These are phyloP conservation scores for Mimosa bimucronata DNA, from an alignment of 306 rosid species.

Conservation along the genomic window DNA sequence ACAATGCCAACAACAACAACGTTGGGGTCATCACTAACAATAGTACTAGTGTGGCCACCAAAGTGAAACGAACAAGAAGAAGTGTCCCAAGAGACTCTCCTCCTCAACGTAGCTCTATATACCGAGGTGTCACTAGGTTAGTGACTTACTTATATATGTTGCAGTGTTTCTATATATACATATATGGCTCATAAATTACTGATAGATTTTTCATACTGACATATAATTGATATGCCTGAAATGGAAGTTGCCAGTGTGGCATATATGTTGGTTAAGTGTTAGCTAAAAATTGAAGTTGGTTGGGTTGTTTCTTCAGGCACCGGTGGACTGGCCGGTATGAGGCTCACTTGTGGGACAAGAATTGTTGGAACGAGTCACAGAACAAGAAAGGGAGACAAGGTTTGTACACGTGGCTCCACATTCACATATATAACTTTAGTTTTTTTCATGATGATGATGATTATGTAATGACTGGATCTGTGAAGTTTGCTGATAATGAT, in stretches of 20 bases:
- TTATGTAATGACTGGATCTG: not conserved
- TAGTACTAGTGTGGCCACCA: conserved; percentile 31
- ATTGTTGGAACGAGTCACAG: conserved; percentile 90
- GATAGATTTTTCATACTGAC: not conserved
- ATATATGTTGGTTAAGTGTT: not conserved
- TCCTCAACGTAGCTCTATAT: conserved; percentile 77
- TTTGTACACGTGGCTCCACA: not conserved
- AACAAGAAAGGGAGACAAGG: conserved; percentile 99
- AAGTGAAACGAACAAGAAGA: conserved; percentile 73
- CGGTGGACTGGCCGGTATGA: conserved; percentile 94
- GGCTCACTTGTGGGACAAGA: conserved; percentile 98
- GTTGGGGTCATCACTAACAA: conserved; percentile 4
- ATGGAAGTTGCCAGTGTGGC: not conserved
- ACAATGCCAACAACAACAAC: conserved; percentile 22
- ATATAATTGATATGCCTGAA: not conserved
- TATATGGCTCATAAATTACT: not conserved
- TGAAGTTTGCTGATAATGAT: not conserved
- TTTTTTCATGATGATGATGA: not conserved
- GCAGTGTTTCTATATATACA: not conserved
- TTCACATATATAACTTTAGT: too few species aligned
- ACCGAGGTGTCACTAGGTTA: conserved; percentile 90
- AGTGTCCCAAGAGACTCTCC: conserved; percentile 76
- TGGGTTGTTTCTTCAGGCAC: conserved; percentile 47
- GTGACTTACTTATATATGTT: not conserved
- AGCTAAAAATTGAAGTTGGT: not conserved